Conservation (phyloP, 345 rosid species). For the Cardamine resedifolia region DNA sequence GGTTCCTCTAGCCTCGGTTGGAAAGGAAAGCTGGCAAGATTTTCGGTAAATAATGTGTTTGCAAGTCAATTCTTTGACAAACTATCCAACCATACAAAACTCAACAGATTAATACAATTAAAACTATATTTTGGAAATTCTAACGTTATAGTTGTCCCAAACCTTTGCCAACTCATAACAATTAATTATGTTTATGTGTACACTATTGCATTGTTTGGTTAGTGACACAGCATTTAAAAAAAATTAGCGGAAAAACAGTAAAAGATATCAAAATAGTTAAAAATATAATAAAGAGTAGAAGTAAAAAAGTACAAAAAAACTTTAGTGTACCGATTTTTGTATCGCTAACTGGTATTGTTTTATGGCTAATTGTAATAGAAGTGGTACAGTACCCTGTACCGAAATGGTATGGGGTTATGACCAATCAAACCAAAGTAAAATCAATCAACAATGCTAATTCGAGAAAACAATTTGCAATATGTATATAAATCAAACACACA, state of each 20-base stretch:
- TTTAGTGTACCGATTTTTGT: too few relatives aligned
- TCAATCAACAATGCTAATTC: background rate
- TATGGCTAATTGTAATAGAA: too few relatives aligned
- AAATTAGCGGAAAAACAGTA: too few relatives aligned
- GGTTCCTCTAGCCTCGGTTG: background rate
- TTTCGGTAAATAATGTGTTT: constrained; percentile 3
- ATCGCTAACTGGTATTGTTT: too few relatives aligned
- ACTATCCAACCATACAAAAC: background rate
- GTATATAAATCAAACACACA: background rate
- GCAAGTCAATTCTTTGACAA: background rate
- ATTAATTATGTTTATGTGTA: background rate
- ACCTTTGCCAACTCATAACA: background rate
- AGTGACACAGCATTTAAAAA: too few relatives aligned
- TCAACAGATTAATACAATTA: background rate
- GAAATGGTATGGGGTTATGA: too few relatives aligned
- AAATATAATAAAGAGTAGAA: too few relatives aligned
- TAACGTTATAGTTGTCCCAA: background rate
- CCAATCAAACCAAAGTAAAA: background rate
- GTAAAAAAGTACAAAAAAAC: too few relatives aligned
- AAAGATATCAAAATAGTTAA: too few relatives aligned
- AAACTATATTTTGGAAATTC: background rate
- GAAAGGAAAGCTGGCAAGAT: background rate
- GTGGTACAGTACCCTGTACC: too few relatives aligned
- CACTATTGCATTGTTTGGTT: background rate
- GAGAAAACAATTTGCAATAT: background rate